These are phyloP conservation scores for Rhododendron henanense DNA, from an alignment of 148 eudicot species.

Conservation along the genomic window DNA sequence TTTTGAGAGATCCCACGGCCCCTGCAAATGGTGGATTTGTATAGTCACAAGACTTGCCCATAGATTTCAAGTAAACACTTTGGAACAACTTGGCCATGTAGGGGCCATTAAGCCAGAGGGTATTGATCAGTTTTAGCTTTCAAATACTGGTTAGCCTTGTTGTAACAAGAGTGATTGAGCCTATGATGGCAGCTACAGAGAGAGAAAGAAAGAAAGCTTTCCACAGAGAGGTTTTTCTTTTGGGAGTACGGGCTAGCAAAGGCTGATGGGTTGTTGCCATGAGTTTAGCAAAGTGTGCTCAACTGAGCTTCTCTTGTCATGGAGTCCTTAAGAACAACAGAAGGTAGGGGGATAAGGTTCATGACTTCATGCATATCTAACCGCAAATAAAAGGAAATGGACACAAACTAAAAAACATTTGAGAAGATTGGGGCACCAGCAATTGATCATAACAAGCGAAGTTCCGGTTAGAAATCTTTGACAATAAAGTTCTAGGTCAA, in stretches of 20 bases:
- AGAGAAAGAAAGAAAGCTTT: not conserved
- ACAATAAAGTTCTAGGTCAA: not conserved
- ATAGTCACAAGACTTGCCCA: not conserved
- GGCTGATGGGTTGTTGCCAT: conserved; percentile 18
- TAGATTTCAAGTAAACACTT: not conserved
- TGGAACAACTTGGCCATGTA: too few species aligned
- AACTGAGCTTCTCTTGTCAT: not conserved
- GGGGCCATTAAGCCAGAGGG: too few species aligned
- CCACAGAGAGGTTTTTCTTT: not conserved
- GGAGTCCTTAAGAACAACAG: not conserved
- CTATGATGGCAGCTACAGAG: conserved; percentile 13
- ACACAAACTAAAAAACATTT: not conserved
- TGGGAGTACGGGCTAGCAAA: conserved; percentile 15
- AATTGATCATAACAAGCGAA: not conserved
- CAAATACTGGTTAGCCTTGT: not conserved
- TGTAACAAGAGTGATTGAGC: conserved; percentile 8
- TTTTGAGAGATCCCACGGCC: too few species aligned
- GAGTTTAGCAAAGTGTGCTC: not conserved
- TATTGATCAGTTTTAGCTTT: too few species aligned
- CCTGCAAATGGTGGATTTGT: not conserved
- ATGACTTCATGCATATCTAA: not conserved
- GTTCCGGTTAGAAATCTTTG: not conserved
- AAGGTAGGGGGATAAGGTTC: not conserved
- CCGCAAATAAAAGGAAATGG: not conserved
- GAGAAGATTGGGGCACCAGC: not conserved